phyloP scores from a whole-genome alignment of 2,329 filamentous ascomycete species.

The Fusarium sp. region DNA sequence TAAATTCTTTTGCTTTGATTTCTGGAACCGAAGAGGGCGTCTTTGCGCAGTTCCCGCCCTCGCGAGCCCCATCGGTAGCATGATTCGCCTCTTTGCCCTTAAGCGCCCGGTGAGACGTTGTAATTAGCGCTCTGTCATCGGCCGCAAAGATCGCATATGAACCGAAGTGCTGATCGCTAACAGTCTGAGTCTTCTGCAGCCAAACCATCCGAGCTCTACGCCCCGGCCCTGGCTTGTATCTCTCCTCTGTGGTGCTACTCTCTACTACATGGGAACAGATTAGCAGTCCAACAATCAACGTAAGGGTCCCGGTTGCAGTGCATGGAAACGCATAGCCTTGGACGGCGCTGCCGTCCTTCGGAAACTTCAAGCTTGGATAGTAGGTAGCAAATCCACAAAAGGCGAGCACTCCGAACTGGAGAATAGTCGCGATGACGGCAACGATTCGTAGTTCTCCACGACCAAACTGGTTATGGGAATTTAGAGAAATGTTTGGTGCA shows the following conservation, averaged over 20 bases:
- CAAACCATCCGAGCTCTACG: background rate
- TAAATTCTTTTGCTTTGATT: no score
- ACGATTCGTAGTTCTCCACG: background rate
- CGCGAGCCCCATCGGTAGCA: no score
- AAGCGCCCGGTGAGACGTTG: background rate
- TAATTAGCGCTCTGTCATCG: background rate
- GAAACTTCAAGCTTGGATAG: background rate
- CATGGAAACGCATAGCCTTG: background rate
- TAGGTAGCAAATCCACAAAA: background rate
- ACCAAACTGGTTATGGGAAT: background rate
- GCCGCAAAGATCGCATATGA: background rate
- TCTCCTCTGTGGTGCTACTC: background rate
- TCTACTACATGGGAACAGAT: background rate
- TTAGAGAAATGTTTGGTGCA: conserved; percentile 2
- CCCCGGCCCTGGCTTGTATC: background rate
- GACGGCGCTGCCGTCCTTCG: background rate
- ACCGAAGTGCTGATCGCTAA: background rate
- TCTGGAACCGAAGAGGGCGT: no score
- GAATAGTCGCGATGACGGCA: background rate
- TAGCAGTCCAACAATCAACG: background rate
- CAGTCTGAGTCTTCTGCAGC: background rate
- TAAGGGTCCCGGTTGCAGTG: background rate
- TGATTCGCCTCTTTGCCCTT: no score
- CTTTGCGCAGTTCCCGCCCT: no score
- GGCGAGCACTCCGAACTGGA: background rate